These are phyloP conservation scores for Ophiostoma tasmaniense DNA, from an alignment of 2,329 filamentous ascomycete genomes.

Conservation along the genomic window DNA sequence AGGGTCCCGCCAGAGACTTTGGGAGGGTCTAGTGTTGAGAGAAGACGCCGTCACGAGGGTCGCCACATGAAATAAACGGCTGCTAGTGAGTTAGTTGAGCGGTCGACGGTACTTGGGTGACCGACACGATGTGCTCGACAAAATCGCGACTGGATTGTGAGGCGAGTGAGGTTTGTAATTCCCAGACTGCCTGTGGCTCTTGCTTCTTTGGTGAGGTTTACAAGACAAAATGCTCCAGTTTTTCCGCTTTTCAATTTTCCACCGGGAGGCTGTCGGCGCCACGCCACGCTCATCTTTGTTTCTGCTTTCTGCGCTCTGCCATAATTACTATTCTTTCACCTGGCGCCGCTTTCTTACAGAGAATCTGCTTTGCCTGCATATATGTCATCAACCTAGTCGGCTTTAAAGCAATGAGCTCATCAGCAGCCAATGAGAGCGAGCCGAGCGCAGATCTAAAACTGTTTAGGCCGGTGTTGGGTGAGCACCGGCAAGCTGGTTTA, in stretches of 20 bases:
- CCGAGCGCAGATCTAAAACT: not conserved
- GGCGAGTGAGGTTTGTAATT: not conserved
- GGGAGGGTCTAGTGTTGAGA: not conserved
- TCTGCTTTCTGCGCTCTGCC: not conserved
- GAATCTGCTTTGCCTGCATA: not conserved
- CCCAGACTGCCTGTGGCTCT: not conserved
- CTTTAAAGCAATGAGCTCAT: slow-evolving; percentile 16
- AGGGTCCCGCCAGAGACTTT: not conserved
- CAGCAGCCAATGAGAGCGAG: slow-evolving; percentile 13
- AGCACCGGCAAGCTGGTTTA: not conserved
- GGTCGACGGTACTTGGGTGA: not conserved
- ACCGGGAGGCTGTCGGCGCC: not conserved
- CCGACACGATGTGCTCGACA: not conserved
- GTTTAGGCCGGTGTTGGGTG: not conserved
- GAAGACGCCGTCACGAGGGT: not conserved
- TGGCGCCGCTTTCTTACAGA: not conserved
- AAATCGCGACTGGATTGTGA: not conserved
- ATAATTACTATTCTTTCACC: not conserved
- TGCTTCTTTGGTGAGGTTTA: not conserved
- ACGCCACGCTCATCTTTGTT: not conserved
- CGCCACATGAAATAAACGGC: not conserved
- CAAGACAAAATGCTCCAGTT: not conserved
- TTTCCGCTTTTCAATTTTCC: not conserved
- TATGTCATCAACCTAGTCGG: slow-evolving; percentile 1
- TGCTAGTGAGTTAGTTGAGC: not conserved